These are phyloP conservation scores for Metschnikowia reukaufii DNA, from an alignment of 805 yeast species.

Conservation along the genomic window DNA sequence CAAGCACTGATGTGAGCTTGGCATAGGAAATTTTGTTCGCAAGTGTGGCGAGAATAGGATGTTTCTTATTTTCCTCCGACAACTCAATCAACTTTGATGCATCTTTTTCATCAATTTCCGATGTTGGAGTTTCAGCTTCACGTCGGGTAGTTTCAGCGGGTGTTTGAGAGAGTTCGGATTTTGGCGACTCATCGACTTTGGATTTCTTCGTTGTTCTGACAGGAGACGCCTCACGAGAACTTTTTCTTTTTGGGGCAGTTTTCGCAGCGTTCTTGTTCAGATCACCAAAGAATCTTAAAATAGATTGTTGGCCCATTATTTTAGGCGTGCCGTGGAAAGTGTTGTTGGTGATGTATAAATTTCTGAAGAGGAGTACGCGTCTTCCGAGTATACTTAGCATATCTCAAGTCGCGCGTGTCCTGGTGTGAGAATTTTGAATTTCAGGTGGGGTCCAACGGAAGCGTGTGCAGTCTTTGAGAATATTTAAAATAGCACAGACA, in stretches of 20 bases:
- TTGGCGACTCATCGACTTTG: background rate
- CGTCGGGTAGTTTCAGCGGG: background rate
- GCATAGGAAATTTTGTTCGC: constrained; percentile 31
- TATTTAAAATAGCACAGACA: too few relatives aligned
- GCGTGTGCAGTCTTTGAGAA: background rate
- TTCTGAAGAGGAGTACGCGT: constrained; percentile 7
- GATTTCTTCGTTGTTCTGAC: background rate
- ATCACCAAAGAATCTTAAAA: constrained; percentile 18
- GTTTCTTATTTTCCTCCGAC: constrained; percentile 14
- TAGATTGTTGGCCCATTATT: constrained; percentile 20
- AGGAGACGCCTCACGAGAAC: constrained; percentile 5
- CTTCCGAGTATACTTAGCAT: constrained; percentile 8
- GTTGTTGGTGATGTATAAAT: background rate
- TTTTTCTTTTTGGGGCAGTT: constrained; percentile 2
- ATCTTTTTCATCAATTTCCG: constrained; percentile 5
- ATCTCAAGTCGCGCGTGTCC: constrained; percentile 6
- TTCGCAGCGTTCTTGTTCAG: constrained; percentile 5
- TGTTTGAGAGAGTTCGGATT: background rate
- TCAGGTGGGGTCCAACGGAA: background rate
- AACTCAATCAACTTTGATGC: constrained; percentile 16
- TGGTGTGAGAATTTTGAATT: background rate
- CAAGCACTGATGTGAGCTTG: constrained; percentile 64
- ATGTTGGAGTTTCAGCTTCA: background rate
- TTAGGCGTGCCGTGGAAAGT: background rate
- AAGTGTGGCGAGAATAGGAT: constrained; percentile 9